Conservation (phyloP, 345 rosid species). For the Pugionium cornutum region DNA sequence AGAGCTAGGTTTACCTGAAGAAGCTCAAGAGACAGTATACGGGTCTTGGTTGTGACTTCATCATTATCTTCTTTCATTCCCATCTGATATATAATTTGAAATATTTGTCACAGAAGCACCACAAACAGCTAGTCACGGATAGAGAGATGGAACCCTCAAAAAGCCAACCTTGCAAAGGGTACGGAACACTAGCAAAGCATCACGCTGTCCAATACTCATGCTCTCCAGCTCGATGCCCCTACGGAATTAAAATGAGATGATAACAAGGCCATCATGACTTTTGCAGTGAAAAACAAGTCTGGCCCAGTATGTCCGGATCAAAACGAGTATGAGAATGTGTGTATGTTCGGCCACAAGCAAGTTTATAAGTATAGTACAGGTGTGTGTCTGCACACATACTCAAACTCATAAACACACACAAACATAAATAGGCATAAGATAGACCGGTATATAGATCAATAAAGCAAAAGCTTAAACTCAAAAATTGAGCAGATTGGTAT, state of each 20-base stretch:
- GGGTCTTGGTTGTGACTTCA: slow-evolving; percentile 89
- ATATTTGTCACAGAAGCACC: slow-evolving; percentile 27
- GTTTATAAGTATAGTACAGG: slow-evolving; percentile 10
- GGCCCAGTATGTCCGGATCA: slow-evolving; percentile 1
- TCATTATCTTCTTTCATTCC: slow-evolving; percentile 98
- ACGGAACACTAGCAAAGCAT: slow-evolving; percentile 92
- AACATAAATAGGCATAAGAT: slow-evolving; percentile 1
- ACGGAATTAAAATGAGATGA: slow-evolving; percentile 18
- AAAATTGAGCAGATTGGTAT: slow-evolving; percentile 24
- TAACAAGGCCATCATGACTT: slow-evolving; percentile 5
- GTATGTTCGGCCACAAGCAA: slow-evolving; percentile 2
- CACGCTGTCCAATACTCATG: slow-evolving; percentile 92
- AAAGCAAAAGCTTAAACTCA: slow-evolving; percentile 22
- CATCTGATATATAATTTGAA: slow-evolving; percentile 58
- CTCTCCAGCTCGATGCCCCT: slow-evolving; percentile 95
- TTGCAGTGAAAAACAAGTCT: slow-evolving; percentile 12
- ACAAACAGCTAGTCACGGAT: slow-evolving; percentile 32
- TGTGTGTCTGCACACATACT: neutral
- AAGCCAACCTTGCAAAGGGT: slow-evolving; percentile 95
- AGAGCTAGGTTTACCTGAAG: slow-evolving; percentile 67
- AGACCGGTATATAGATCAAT: neutral
- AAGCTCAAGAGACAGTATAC: slow-evolving; percentile 94
- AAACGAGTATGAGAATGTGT: slow-evolving; percentile 5
- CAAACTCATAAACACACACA: neutral
- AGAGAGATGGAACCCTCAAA: slow-evolving; percentile 21